Percentiles rank a stretch among this genome's conserved stretches.
Conservation (phyloP, 2,329 filamentous ascomycete genomes). For the Xylaria digitata region DNA sequence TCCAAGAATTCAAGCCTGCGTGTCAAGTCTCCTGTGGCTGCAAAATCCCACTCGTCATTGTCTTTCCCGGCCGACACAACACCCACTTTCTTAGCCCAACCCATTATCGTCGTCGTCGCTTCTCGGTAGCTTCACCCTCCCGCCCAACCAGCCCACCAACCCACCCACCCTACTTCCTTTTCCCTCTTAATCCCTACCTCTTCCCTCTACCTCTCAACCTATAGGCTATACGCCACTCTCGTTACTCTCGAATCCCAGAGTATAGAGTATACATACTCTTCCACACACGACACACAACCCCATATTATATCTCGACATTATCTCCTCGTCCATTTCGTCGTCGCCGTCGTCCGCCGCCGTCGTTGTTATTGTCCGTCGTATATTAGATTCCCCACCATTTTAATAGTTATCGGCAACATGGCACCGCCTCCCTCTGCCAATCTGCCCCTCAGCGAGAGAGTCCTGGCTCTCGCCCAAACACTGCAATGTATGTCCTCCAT, state of each 20-base stretch:
- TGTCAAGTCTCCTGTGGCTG: neutral
- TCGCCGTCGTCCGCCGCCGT: neutral
- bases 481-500: constrained; percentile 78
- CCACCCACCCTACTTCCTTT: constrained; percentile 11
- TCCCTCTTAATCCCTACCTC: neutral
- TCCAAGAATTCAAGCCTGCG: neutral
- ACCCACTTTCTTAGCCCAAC: constrained; percentile 27
- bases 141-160: too few relatives aligned
- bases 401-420: constrained; percentile 58
- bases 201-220: too few relatives aligned
- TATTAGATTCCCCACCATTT: constrained; percentile 9
- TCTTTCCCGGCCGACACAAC: constrained; percentile 5
- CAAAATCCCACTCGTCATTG: constrained; percentile 28
- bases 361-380: constrained; percentile 3
- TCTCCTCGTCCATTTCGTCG: constrained; percentile 1
- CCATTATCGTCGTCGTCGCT: constrained; percentile 32
- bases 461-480: constrained; percentile 84
- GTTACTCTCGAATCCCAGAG: neutral
- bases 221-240: neutral
- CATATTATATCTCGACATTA: constrained; percentile 2
- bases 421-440: constrained; percentile 78
- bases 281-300: constrained; percentile 6
- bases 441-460: constrained; percentile 77
- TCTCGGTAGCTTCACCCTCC: constrained; percentile 28
- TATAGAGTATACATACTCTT: neutral